A percentile compares a stretch with the other conserved stretches of the same genome.
Evolutionary conservation across 164 flowering plant genomes (phyloP).

Genomic region (Nymphaea thermarum): DNA sequence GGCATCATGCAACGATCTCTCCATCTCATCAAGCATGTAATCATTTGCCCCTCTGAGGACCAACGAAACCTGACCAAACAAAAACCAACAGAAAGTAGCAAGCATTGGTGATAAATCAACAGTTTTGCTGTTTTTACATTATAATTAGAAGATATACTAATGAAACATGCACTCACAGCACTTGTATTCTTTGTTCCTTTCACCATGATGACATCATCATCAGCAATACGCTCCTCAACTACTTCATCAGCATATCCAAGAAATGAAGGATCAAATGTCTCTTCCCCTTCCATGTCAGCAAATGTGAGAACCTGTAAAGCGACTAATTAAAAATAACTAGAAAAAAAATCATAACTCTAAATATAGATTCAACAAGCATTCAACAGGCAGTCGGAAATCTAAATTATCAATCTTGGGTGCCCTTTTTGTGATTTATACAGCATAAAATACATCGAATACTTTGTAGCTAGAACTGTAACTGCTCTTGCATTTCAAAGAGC

Average conservation of each 20-base stretch:
- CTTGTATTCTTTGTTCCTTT: constrained; percentile 84
- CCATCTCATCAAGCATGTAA: constrained; percentile 99
- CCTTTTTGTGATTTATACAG: too few relatives aligned
- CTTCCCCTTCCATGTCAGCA: constrained; percentile 99
- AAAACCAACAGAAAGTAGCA: not conserved
- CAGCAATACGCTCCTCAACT: constrained; percentile 86
- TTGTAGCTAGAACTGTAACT: too few relatives aligned
- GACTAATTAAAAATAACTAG: not conserved
- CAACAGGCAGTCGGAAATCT: not conserved
- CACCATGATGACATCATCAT: constrained; percentile 89
- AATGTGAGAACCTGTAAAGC: constrained; percentile 73
- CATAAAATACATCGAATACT: too few relatives aligned
- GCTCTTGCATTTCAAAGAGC: too few relatives aligned
- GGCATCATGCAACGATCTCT: constrained; percentile 95
- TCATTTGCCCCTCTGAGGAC: constrained; percentile 98
- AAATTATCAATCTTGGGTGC: not conserved
- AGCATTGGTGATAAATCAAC: not conserved
- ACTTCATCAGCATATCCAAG: constrained; percentile 94
- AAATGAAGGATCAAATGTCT: constrained; percentile 83
- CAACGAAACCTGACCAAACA: constrained; percentile 57
- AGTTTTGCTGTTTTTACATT: too few relatives aligned
- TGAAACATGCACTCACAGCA: constrained; percentile 45
- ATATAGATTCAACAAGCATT: too few relatives aligned
- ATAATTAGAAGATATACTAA: not conserved
- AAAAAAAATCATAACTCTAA: not conserved